Conservation (phyloP, 1,284 basidiomycete species). For the Ganoderma leucocontextum region DNA sequence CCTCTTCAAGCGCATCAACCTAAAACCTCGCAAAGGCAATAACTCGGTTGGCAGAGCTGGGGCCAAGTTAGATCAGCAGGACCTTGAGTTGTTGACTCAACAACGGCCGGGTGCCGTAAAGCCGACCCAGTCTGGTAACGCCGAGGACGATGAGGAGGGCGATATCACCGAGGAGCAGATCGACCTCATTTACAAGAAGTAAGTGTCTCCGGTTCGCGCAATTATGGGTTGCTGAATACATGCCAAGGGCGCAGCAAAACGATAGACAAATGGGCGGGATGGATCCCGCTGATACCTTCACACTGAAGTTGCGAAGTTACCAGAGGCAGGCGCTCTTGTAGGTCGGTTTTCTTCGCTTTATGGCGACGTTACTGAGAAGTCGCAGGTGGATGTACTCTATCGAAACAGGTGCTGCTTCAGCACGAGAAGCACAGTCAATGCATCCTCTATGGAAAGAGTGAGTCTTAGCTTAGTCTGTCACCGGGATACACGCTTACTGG, state of each 20-base stretch:
- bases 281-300: constrained; percentile 85
- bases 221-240: background rate
- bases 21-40: constrained; percentile 56
- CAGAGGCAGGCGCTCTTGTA: constrained; percentile 92
- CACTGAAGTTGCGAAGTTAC: constrained; percentile 84
- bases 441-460: constrained; percentile 97
- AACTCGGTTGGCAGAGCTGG: constrained; percentile 36
- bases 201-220: background rate
- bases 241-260: constrained; percentile 79
- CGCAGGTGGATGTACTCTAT: constrained; percentile 90
- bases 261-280: constrained; percentile 83
- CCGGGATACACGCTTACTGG: constrained; percentile 11
- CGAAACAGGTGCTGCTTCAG: constrained; percentile 77
- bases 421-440: constrained; percentile 78
- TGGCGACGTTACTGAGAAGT: constrained; percentile 1
- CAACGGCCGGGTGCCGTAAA: constrained; percentile 42
- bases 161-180: constrained; percentile 82
- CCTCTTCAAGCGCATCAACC: constrained; percentile 69
- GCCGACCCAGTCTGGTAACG: constrained; percentile 60
- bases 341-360: constrained; percentile 33
- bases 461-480: constrained; percentile 37
- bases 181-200: constrained; percentile 86
- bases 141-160: constrained; percentile 76
- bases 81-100: constrained; percentile 47
- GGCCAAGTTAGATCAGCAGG: constrained; percentile 49